Evolutionary conservation across 371 early-diverging fungal genomes (phyloP).

Genomic region (Lichtheimia ramosa): DNA sequence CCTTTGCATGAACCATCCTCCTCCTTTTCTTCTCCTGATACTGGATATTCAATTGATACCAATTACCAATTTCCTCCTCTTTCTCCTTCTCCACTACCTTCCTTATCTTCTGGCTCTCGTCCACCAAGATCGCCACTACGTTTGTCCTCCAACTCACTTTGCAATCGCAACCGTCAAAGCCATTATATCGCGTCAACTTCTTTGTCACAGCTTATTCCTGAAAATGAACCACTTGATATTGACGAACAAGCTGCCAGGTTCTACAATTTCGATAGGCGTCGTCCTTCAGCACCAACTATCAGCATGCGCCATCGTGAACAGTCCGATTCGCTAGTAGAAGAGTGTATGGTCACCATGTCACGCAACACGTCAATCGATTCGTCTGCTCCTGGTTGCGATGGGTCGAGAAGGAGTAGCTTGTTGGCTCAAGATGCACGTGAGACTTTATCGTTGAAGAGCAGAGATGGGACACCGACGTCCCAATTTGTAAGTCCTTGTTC

Average conservation of each 20-base stretch:
- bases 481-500: slow-evolving; percentile 41
- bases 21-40: no score
- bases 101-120: slow-evolving; percentile 9
- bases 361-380: slow-evolving; percentile 9
- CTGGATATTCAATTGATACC: not conserved
- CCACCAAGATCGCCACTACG: slow-evolving; percentile 42
- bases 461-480: slow-evolving; percentile 48
- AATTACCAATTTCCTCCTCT: not conserved
- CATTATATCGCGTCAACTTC: slow-evolving; percentile 1
- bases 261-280: slow-evolving; percentile 15
- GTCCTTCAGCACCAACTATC: slow-evolving; percentile 19
- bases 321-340: not conserved
- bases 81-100: not conserved
- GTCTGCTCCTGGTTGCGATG: not conserved
- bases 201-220: not conserved
- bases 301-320: slow-evolving; percentile 7
- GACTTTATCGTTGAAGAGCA: slow-evolving; percentile 51
- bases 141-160: slow-evolving; percentile 5
- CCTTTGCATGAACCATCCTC: no score
- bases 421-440: slow-evolving; percentile 20
- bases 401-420: slow-evolving; percentile 6
- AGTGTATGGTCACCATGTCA: slow-evolving; percentile 6
- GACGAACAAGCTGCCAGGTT: not conserved
- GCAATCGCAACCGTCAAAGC: slow-evolving; percentile 1
- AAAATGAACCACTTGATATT: not conserved